These are phyloP conservation scores for Aspergillus bertholletiae DNA, from an alignment of 495 filamentous ascomycete species.

Conservation along the genomic window DNA sequence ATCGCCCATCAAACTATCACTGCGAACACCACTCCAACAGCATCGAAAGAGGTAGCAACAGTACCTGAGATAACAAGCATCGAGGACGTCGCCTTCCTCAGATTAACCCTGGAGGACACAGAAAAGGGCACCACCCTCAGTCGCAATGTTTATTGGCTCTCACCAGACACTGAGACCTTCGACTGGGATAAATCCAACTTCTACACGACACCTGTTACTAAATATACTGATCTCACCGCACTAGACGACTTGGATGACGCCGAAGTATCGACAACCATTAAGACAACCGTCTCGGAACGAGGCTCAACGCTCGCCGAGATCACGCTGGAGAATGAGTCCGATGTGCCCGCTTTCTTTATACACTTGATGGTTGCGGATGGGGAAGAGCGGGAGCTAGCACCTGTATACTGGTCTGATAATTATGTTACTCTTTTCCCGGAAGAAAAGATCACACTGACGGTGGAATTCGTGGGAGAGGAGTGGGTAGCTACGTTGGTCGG, in stretches of 20 bases:
- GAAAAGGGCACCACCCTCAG: conserved; percentile 32
- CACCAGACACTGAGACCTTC: conserved; percentile 43
- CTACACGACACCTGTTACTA: conserved; percentile 54
- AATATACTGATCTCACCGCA: conserved; percentile 50
- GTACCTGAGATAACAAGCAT: conserved; percentile 29
- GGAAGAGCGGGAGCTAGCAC: conserved; percentile 40
- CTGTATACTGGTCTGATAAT: conserved; percentile 58
- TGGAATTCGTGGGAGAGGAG: conserved; percentile 12
- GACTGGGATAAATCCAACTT: conserved; percentile 56
- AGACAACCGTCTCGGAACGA: not conserved
- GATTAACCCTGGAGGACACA: conserved; percentile 38
- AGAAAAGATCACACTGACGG: conserved; percentile 41
- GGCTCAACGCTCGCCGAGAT: conserved; percentile 19
- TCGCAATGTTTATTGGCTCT: conserved; percentile 62
- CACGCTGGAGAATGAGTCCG: conserved; percentile 48
- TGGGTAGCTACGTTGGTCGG: conserved; percentile 17
- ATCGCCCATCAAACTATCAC: conserved; percentile 26
- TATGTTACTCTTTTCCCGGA: conserved; percentile 59
- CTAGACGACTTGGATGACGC: conserved; percentile 39
- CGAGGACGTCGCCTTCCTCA: conserved; percentile 49
- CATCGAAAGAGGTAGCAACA: conserved; percentile 22
- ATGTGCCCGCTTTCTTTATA: conserved; percentile 55
- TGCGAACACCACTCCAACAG: conserved; percentile 15
- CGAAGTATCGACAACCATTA: conserved; percentile 26
- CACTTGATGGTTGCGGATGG: conserved; percentile 43